Conservation (phyloP, 1,139 yeast genomes). For the Yamadazyma oceani region DNA sequence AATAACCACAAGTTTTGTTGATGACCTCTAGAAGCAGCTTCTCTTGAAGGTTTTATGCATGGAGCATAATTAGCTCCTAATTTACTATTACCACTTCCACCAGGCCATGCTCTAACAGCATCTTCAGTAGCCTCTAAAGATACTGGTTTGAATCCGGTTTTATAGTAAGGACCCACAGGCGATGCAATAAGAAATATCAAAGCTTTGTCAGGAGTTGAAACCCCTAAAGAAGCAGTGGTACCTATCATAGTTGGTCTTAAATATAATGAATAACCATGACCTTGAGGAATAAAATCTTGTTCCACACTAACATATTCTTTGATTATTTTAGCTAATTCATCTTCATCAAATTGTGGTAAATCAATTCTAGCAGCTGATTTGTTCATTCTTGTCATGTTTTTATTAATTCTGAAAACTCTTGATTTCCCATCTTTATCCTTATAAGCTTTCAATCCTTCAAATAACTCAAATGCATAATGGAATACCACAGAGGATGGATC, state of each 20-base stretch:
- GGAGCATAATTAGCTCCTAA: conserved; percentile 98
- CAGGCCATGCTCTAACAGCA: conserved; percentile 99
- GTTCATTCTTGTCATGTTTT: conserved; percentile 90
- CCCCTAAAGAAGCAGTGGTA: conserved; percentile 84
- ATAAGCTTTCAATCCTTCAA: conserved; percentile 97
- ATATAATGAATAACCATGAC: conserved; percentile 86
- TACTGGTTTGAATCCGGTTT: conserved; percentile 93
- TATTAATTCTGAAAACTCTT: conserved; percentile 86
- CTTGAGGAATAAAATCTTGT: conserved; percentile 73
- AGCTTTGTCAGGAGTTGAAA: conserved; percentile 76
- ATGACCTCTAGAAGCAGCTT: conserved; percentile 87
- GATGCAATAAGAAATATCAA: conserved; percentile 82
- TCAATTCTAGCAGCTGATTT: conserved; percentile 84
- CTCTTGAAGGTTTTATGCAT: conserved; percentile 81
- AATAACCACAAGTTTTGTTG: conserved; percentile 96
- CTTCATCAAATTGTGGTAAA: conserved; percentile 79
- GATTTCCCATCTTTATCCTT: conserved; percentile 64
- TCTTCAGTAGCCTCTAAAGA: conserved; percentile 90
- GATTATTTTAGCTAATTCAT: conserved; percentile 70
- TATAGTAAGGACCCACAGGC: conserved; percentile 93
- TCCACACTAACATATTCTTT: conserved; percentile 75
- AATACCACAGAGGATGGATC: conserved; percentile 90
- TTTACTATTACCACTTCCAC: conserved; percentile 94
- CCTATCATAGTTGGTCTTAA: conserved; percentile 95
- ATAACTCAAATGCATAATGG: conserved; percentile 93